Evolutionary conservation across 148 eudicot genomes (phyloP).

Genomic region (Vaccinium macrocarpon): DNA sequence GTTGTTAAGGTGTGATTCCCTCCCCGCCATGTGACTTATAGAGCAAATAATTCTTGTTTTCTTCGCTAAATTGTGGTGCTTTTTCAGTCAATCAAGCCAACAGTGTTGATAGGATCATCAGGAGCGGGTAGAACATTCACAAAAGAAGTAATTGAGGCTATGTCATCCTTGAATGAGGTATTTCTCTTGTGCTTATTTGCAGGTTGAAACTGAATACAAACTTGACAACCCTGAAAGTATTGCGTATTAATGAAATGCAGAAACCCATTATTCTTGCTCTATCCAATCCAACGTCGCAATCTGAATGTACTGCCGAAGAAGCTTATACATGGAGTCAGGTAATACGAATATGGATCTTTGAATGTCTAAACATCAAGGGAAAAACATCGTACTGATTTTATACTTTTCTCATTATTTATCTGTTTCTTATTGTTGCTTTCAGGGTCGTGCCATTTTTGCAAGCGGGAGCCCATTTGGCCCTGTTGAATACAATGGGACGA

Average conservation of each 20-base stretch:
- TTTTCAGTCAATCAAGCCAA: conserved; percentile 80
- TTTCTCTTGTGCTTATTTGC: conserved; percentile 1
- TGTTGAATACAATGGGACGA: conserved; percentile 63
- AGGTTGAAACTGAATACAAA: background rate
- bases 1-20: conserved; percentile 70
- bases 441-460: conserved; percentile 95
- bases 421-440: conserved; percentile 22
- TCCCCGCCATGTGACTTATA: background rate
- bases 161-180: conserved; percentile 87
- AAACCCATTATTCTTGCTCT: conserved; percentile 87
- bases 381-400: background rate
- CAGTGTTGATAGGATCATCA: conserved; percentile 91
- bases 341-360: conserved; percentile 8
- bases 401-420: background rate
- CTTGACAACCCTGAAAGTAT: background rate
- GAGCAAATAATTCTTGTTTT: background rate
- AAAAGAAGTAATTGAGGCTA: conserved; percentile 84
- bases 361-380: background rate
- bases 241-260: conserved; percentile 42
- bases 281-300: conserved; percentile 97
- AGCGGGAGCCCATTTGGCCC: conserved; percentile 97
- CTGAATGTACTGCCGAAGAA: conserved; percentile 97
- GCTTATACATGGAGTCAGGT: conserved; percentile 99
- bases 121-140: conserved; percentile 93
- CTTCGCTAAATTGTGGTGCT: conserved; percentile 9